phyloP scores from a whole-genome alignment of 2,329 filamentous ascomycete genomes.

The Alternaria hordeiaustralica region DNA sequence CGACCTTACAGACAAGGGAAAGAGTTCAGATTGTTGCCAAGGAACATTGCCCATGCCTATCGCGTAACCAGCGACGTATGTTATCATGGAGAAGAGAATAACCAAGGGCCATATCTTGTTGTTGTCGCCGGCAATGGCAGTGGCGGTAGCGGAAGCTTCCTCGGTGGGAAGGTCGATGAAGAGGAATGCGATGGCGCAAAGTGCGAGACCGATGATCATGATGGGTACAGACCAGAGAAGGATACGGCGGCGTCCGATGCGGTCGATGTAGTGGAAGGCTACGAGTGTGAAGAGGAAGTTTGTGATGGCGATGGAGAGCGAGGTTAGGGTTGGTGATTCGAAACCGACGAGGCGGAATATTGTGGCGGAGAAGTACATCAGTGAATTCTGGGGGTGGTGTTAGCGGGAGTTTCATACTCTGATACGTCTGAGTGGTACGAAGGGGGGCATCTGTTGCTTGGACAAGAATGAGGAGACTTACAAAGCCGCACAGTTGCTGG shows the following conservation, averaged over 20 bases:
- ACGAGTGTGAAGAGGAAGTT: conserved; percentile 57
- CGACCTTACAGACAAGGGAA: conserved; percentile 76
- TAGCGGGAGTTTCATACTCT: neutral
- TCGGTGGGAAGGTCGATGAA: conserved; percentile 60
- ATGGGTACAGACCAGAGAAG: conserved; percentile 83
- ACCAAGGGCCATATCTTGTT: conserved; percentile 43
- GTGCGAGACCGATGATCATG: conserved; percentile 76
- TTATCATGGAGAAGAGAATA: conserved; percentile 76
- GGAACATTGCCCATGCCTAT: conserved; percentile 89
- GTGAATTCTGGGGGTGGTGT: conserved; percentile 44
- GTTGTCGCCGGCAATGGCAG: neutral
- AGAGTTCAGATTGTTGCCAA: conserved; percentile 94
- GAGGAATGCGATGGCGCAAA: conserved; percentile 76
- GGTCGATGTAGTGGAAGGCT: conserved; percentile 54
- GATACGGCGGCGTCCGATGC: conserved; percentile 60
- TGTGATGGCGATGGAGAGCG: conserved; percentile 53
- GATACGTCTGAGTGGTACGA: neutral
- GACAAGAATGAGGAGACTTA: conserved; percentile 22
- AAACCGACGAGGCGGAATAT: conserved; percentile 58
- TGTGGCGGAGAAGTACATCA: conserved; percentile 58
- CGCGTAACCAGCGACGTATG: conserved; percentile 87
- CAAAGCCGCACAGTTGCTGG: conserved; percentile 78
- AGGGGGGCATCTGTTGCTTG: neutral
- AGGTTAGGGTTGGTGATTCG: conserved; percentile 52
- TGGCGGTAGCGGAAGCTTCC: conserved; percentile 19